A percentile compares a stretch with the other conserved stretches of the same genome.
phyloP scores from a whole-genome alignment of 805 yeast species.

The Candida orba region DNA sequence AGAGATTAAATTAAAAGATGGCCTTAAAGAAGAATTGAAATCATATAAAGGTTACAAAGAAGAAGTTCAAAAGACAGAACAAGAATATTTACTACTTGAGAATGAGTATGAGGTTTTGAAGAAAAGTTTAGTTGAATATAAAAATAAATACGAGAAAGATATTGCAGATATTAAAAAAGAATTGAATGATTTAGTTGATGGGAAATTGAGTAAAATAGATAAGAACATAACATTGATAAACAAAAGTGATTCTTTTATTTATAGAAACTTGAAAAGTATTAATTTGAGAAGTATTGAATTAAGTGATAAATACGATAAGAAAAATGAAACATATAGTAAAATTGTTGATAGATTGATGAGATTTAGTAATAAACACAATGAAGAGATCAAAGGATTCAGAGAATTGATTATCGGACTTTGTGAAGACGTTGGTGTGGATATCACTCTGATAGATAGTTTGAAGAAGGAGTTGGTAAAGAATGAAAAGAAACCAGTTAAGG shows the following conservation, averaged over 20 bases:
- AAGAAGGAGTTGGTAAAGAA: slow-evolving; percentile 17
- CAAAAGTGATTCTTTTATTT: slow-evolving; percentile 42
- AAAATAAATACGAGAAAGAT: slow-evolving; percentile 39
- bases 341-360: slow-evolving; percentile 37
- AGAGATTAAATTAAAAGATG: slow-evolving; percentile 36
- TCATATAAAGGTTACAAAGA: slow-evolving; percentile 43
- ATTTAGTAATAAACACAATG: slow-evolving; percentile 42
- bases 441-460: slow-evolving; percentile 14
- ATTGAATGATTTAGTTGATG: slow-evolving; percentile 32
- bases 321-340: slow-evolving; percentile 37
- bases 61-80: slow-evolving; percentile 38
- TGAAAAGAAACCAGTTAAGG: background rate
- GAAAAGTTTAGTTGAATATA: slow-evolving; percentile 45
- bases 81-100: slow-evolving; percentile 50
- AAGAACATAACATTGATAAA: slow-evolving; percentile 32
- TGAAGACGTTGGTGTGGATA: slow-evolving; percentile 11
- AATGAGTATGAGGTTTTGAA: slow-evolving; percentile 53
- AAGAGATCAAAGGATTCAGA: slow-evolving; percentile 37
- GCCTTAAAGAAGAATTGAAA: slow-evolving; percentile 41
- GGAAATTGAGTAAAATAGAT: slow-evolving; percentile 29
- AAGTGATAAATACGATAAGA: slow-evolving; percentile 41
- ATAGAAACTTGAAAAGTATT: slow-evolving; percentile 41
- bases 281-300: slow-evolving; percentile 39
- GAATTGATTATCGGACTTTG: slow-evolving; percentile 33
- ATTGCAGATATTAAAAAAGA: slow-evolving; percentile 30